Conservation (phyloP, 169 alveolate genomes). For the Cyclospora cayetanensis region DNA sequence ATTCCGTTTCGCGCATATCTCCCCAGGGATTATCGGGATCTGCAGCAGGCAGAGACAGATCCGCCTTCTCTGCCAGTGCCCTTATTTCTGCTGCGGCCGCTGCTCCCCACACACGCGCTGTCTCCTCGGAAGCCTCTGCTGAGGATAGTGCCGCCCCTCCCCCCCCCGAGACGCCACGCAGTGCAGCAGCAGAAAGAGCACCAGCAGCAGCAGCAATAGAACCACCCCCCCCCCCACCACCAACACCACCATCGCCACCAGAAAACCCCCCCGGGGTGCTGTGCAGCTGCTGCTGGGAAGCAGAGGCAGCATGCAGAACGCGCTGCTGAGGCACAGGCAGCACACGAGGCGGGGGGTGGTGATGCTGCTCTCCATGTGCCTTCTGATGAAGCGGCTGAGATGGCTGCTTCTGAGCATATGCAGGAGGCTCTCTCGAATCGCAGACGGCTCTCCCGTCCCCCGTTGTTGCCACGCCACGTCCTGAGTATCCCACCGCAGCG, state of each 20-base stretch:
- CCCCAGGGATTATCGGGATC: slow-evolving; percentile 25
- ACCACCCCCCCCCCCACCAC: background rate
- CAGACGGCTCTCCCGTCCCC: background rate
- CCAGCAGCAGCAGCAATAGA: slow-evolving; percentile 16
- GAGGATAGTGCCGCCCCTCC: background rate
- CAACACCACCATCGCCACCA: background rate
- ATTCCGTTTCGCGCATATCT: background rate
- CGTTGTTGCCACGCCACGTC: background rate
- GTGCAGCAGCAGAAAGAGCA: background rate
- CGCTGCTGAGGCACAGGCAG: slow-evolving; percentile 27
- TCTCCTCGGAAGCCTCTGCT: slow-evolving; percentile 37
- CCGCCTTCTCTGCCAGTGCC: background rate
- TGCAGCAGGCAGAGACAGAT: slow-evolving; percentile 27
- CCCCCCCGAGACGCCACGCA: background rate
- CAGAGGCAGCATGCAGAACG: background rate
- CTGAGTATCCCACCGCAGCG: too few species aligned
- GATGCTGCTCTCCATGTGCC: too few species aligned
- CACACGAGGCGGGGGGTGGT: background rate
- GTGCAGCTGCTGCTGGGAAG: background rate
- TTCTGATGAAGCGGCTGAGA: too few species aligned
- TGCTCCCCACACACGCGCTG: slow-evolving; percentile 42
- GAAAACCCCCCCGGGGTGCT: too few species aligned
- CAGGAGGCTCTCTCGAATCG: background rate
- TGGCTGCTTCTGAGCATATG: too few species aligned
- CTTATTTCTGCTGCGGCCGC: slow-evolving; percentile 26